Evolutionary conservation across 371 early-diverging fungal species (phyloP), one percentile per base, ranked within the genome.

Genomic region (Apophysomyces ossiformis): DNA sequence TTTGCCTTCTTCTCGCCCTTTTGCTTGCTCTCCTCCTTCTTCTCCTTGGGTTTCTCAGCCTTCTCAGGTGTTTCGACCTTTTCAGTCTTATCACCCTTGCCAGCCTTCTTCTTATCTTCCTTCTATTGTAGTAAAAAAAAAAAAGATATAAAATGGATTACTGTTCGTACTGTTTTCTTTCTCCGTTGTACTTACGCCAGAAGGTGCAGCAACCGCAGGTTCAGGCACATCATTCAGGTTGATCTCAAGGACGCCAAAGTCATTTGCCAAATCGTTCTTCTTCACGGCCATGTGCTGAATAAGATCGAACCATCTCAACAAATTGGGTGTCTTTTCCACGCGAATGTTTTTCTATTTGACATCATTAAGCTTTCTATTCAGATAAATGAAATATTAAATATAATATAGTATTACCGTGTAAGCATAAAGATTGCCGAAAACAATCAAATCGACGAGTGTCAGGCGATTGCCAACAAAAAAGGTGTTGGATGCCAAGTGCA

Each of bases 231-330:
- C 80, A 66, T 84, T 72, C 39, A 87, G 74, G 63, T 91, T 84
- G 62, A 92, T 84, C n/a, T 76, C 78, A 15, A 92, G 63, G 39
- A 74, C 61, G 47, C 71, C 66, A 64, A 92, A 78, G 7, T 86
- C 86, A 54, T 80, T 74, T 56, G 87, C 71, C 32, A 84, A 77
- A 43, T 76, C 68, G 7, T 72, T 69, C 54, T 69, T 65, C 61
- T 74, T 77, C 36, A 85, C 69, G 32, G 85, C 76, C 35, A 82
- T 71, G 67, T 92, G 82, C 79, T 93, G 93, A 61, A 92, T 74
- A 67, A 92, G 73, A 74, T 93, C 93, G 64, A 91, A 90, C 92
- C 93, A 92, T 64, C 93, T 84, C 61, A 89, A 76, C 37, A 91
- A 79, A 67, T 89, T 78, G 74, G 83, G 79, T 12, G 74, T 68